A percentile compares a stretch with the other conserved stretches of the same genome.
Evolutionary conservation across 306 rosid species (phyloP).

Genomic region (Pterocarpus santalinus): DNA sequence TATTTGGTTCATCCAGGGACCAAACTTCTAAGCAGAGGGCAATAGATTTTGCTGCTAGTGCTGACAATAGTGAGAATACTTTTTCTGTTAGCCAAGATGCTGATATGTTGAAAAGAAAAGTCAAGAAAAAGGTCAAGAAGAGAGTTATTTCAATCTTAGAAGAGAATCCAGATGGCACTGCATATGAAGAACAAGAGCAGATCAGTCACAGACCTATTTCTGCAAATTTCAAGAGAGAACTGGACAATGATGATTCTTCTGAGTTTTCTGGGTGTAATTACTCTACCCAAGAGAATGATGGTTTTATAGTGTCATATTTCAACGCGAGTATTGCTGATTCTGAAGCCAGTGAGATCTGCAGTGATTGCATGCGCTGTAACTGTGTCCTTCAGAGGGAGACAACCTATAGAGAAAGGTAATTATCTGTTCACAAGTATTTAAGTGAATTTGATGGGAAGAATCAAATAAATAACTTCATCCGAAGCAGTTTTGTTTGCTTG

Average conservation of each 20-base stretch:
- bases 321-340: conserved; percentile 70
- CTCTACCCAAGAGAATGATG: conserved; percentile 50
- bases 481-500: conserved; percentile 30
- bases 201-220: conserved; percentile 45
- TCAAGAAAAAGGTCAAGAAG: conserved; percentile 69
- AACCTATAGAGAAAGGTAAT: conserved; percentile 68
- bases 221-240: conserved; percentile 39
- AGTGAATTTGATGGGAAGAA: conserved; percentile 35
- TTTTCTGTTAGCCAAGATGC: conserved; percentile 49
- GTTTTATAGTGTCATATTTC: conserved; percentile 68
- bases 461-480: conserved; percentile 26
- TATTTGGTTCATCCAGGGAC: conserved; percentile 49
- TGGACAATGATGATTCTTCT: conserved; percentile 47
- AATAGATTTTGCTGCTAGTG: conserved; percentile 52
- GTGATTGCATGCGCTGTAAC: conserved; percentile 61
- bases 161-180: conserved; percentile 55
- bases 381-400: conserved; percentile 68
- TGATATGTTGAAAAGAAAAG: conserved; percentile 60
- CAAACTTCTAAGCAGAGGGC: conserved; percentile 49
- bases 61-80: conserved; percentile 48
- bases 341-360: conserved; percentile 69
- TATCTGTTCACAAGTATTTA: conserved; percentile 37
- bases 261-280: conserved; percentile 42
- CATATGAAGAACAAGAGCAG: conserved; percentile 47
- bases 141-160: conserved; percentile 65